Conservation (phyloP, 75 land plant species). For the Sequoia sempervirens region DNA sequence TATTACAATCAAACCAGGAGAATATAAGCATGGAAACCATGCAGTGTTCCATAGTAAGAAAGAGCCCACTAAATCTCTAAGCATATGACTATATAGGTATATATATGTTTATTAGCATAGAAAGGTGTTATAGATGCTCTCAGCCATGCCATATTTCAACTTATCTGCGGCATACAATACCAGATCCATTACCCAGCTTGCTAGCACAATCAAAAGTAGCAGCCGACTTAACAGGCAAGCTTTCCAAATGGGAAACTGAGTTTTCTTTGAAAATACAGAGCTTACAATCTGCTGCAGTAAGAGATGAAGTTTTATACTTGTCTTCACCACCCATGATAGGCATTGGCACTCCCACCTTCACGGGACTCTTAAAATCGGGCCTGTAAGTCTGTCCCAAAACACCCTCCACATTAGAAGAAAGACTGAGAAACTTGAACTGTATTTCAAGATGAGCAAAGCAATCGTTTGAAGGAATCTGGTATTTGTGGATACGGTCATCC, state of each 20-base stretch:
- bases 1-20: not conserved
- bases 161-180: conserved; percentile 4
- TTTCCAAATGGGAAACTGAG: not conserved
- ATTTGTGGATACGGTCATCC: conserved; percentile 27
- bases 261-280: conserved; percentile 5
- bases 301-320: conserved; percentile 43
- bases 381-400: conserved; percentile 58
- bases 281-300: conserved; percentile 43
- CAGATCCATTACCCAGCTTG: not conserved
- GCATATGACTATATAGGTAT: not conserved
- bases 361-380: conserved; percentile 52
- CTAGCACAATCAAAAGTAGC: not conserved
- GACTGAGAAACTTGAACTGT: conserved; percentile 34
- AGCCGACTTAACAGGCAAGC: not conserved
- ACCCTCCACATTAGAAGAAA: conserved; percentile 40
- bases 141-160: not conserved
- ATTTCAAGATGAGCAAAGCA: conserved; percentile 62
- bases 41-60: not conserved
- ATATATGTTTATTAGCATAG: not conserved
- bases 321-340: conserved; percentile 66
- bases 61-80: not conserved
- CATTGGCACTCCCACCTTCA: conserved; percentile 63
- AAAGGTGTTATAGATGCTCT: not conserved
- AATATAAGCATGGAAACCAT: not conserved
- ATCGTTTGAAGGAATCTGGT: conserved; percentile 23